Evolutionary conservation across 768 basidiomycete genomes (phyloP).

Genomic region (Cantharellus cinnabarinus): DNA sequence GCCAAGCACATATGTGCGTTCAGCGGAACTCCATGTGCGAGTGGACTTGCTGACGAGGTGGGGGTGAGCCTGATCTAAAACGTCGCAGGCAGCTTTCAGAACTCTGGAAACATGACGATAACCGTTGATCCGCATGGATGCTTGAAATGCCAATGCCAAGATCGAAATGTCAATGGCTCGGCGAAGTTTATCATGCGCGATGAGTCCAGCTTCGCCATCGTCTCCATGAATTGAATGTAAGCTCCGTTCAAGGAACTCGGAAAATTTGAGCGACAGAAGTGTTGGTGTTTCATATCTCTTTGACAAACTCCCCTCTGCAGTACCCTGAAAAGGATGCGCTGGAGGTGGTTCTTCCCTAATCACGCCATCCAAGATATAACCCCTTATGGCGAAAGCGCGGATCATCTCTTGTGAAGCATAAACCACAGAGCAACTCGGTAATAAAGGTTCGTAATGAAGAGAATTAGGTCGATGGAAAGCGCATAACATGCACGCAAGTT

Average conservation of each 20-base stretch:
- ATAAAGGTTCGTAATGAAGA: constrained; percentile 27
- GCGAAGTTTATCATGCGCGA: constrained; percentile 44
- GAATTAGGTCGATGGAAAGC: constrained; percentile 28
- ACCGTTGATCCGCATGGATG: constrained; percentile 43
- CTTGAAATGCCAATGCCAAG: constrained; percentile 47
- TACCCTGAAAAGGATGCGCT: not conserved
- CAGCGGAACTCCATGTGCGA: constrained; percentile 32
- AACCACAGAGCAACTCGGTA: constrained; percentile 53
- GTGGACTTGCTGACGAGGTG: constrained; percentile 18
- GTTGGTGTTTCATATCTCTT: constrained; percentile 3
- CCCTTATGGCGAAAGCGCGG: constrained; percentile 37
- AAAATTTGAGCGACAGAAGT: constrained; percentile 25
- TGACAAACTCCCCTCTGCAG: constrained; percentile 5
- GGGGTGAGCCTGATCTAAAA: constrained; percentile 20
- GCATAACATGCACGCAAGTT: constrained; percentile 44
- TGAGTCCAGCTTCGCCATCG: constrained; percentile 17
- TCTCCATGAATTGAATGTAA: constrained; percentile 33
- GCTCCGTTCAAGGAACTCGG: constrained; percentile 38
- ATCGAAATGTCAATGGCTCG: constrained; percentile 50
- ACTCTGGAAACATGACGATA: constrained; percentile 36
- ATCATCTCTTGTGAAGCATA: constrained; percentile 38
- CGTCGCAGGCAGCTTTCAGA: constrained; percentile 41
- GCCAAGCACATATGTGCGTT: constrained; percentile 42
- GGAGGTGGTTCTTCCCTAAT: not conserved
- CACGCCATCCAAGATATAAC: constrained; percentile 33